These are phyloP conservation scores for Monilinia vaccinii-corymbosi DNA, from an alignment of 2,329 filamentous ascomycete genomes.

Conservation along the genomic window DNA sequence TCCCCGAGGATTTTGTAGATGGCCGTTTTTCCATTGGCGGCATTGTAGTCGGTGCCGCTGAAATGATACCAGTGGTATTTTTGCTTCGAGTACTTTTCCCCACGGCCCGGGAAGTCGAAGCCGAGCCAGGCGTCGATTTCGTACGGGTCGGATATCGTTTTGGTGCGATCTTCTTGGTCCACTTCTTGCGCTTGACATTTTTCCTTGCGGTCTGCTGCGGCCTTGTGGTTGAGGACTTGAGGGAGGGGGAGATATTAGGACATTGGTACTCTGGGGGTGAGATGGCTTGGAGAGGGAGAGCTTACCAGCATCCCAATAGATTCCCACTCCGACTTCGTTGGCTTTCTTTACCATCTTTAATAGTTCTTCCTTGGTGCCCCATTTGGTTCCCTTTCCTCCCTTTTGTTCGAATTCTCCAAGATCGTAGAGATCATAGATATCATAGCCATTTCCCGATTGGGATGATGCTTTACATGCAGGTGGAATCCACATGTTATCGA, in stretches of 20 bases:
- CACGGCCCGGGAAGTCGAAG: constrained; percentile 55
- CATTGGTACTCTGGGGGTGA: not conserved
- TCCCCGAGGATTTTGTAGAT: constrained; percentile 58
- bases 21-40: constrained; percentile 43
- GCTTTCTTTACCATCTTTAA: constrained; percentile 42
- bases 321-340: constrained; percentile 42
- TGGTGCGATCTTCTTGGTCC: constrained; percentile 48
- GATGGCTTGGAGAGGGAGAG: not conserved
- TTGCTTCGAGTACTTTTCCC: constrained; percentile 47
- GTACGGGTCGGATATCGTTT: constrained; percentile 43
- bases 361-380: constrained; percentile 56
- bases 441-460: constrained; percentile 56
- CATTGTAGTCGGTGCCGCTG: constrained; percentile 58
- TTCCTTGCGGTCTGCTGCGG: constrained; percentile 57
- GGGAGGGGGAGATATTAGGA: not conserved
- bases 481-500: constrained; percentile 59
- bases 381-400: constrained; percentile 53
- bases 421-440: constrained; percentile 62
- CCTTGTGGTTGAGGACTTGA: constrained; percentile 62
- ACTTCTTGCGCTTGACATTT: constrained; percentile 55
- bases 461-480: constrained; percentile 61
- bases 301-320: constrained; percentile 54
- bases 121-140: constrained; percentile 61
- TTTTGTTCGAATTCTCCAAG: constrained; percentile 68
- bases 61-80: constrained; percentile 63